Conservation (phyloP, 192 early-diverging fungal species). For the Linderina pennispora region DNA sequence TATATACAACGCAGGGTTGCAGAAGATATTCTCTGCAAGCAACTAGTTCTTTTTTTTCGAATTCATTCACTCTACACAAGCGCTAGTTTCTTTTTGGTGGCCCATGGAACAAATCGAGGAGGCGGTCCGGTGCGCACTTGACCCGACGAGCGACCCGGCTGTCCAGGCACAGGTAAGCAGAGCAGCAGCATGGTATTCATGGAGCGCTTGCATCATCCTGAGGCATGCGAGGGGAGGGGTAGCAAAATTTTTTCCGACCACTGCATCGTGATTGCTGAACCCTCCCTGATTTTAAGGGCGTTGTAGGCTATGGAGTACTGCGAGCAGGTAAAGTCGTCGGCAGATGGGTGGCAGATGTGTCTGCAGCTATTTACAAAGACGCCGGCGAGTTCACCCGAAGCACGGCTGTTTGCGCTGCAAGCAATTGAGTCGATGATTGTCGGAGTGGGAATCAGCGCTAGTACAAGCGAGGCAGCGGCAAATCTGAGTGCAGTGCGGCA, state of each 20-base stretch:
- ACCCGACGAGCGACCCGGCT: conserved; percentile 58
- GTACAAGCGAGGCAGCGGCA: conserved; percentile 21
- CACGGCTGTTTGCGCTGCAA: conserved; percentile 82
- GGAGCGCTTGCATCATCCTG: no score
- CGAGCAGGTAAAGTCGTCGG: conserved; percentile 67
- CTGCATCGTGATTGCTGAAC: no score
- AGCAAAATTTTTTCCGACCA: no score
- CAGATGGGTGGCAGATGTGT: conserved; percentile 83
- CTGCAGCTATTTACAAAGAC: conserved; percentile 68
- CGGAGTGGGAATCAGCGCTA: conserved; percentile 18
- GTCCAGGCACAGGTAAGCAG: conserved; percentile 67
- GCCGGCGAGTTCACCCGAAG: conserved; percentile 69
- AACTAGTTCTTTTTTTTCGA: no score
- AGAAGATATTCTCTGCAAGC: no score
- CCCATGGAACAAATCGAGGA: conserved; percentile 77
- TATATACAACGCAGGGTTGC: no score
- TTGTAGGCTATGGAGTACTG: conserved; percentile 75
- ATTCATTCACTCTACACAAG: no score
- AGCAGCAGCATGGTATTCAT: no score
- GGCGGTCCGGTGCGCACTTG: conserved; percentile 71
- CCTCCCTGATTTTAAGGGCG: no score
- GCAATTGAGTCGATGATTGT: conserved; percentile 58
- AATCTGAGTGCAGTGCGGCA: conserved; percentile 25
- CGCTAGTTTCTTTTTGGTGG: no score
- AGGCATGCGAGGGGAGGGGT: no score